Evolutionary conservation across 306 rosid genomes (phyloP).

Genomic region (Myrica gale): DNA sequence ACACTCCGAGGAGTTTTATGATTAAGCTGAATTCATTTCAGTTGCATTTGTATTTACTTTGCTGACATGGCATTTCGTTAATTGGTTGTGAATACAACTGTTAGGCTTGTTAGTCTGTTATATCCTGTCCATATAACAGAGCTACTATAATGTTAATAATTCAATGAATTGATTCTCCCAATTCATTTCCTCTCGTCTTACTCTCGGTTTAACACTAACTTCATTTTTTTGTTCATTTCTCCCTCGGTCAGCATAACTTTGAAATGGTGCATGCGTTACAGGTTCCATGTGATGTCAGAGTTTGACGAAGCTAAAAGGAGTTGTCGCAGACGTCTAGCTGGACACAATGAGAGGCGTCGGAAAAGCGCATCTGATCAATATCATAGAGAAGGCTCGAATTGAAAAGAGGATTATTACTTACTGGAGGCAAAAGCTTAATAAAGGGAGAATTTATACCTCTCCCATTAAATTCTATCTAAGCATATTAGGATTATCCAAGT

Average conservation of each 20-base stretch:
- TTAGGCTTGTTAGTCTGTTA: too few relatives aligned
- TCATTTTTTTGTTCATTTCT: background rate
- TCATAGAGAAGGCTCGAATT: constrained; percentile 46
- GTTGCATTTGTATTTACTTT: too few relatives aligned
- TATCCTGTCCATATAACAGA: too few relatives aligned
- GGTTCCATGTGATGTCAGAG: constrained; percentile 76
- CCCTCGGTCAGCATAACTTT: background rate
- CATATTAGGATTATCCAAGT: constrained; percentile 11
- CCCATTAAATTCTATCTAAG: constrained; percentile 16
- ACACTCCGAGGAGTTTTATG: too few relatives aligned
- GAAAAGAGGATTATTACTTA: constrained; percentile 14
- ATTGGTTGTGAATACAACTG: too few relatives aligned
- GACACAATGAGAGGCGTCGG: constrained; percentile 92
- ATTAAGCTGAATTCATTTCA: too few relatives aligned
- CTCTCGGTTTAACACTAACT: too few relatives aligned
- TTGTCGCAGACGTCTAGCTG: constrained; percentile 90
- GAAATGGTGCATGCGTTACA: constrained; percentile 29
- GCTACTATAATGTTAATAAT: too few relatives aligned
- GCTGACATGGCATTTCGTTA: too few relatives aligned
- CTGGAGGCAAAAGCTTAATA: constrained; percentile 22
- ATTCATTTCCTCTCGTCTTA: too few relatives aligned
- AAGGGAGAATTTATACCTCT: constrained; percentile 28
- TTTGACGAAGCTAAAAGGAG: constrained; percentile 85
- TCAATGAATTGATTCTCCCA: too few relatives aligned
- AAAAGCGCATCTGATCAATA: constrained; percentile 51